Evolutionary conservation across 148 eudicot genomes (phyloP).

Genomic region (Nyssa sinensis): DNA sequence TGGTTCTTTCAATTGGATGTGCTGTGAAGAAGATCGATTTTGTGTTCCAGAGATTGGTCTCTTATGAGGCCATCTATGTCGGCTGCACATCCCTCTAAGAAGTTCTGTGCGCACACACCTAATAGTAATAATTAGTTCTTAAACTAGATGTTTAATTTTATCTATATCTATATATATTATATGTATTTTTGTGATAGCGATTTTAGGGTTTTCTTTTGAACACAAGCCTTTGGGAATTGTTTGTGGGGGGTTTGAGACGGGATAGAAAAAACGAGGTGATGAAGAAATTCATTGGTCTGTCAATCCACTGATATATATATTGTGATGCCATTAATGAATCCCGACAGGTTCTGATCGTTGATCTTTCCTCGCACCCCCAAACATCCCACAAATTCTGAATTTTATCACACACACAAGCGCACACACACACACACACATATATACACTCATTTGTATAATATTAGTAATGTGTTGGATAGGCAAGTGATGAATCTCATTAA

Average conservation of each 20-base stretch:
- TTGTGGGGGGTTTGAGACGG: too few relatives aligned
- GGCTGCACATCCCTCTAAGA: constrained; percentile 86
- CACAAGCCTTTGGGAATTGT: too few relatives aligned
- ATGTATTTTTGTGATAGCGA: background rate
- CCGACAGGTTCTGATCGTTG: constrained; percentile 80
- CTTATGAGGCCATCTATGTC: constrained; percentile 35
- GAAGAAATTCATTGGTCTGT: constrained; percentile 74
- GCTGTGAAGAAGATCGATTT: constrained; percentile 31
- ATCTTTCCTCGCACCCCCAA: background rate
- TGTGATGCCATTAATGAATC: constrained; percentile 68
- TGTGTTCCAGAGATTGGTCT: constrained; percentile 45
- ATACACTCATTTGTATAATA: background rate
- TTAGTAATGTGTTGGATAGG: constrained; percentile 16
- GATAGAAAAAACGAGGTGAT: constrained; percentile 44
- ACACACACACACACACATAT: too few relatives aligned
- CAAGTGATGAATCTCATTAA: constrained; percentile 55
- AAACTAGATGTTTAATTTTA: too few relatives aligned
- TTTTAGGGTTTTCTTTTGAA: background rate
- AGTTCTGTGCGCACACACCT: constrained; percentile 56
- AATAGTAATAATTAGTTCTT: background rate
- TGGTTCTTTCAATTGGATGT: too few relatives aligned
- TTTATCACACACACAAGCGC: too few relatives aligned
- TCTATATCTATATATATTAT: background rate
- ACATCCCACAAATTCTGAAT: background rate
- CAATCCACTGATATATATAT: constrained; percentile 67